phyloP scores from a whole-genome alignment of 1,284 basidiomycete species.

The Cutaneotrichosporon dermatis region DNA sequence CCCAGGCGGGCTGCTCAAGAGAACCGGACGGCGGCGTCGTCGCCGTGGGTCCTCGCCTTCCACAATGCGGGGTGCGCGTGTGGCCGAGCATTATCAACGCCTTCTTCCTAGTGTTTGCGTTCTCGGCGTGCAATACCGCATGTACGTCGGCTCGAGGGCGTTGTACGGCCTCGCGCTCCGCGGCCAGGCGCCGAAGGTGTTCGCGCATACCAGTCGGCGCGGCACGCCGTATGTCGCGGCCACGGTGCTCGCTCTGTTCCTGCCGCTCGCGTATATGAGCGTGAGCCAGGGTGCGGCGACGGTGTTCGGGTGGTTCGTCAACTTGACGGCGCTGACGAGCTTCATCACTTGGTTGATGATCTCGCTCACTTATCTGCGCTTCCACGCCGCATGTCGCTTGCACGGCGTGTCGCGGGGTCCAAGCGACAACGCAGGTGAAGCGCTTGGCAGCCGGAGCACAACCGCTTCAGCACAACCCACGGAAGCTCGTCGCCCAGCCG shows the following conservation, averaged over 20 bases:
- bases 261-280: constrained; percentile 55
- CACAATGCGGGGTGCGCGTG: constrained; percentile 62
- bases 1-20: constrained; percentile 56
- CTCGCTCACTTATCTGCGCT: constrained; percentile 28
- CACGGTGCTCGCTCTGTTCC: constrained; percentile 59
- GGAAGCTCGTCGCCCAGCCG: no score
- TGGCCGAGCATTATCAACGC: constrained; percentile 80
- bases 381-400: constrained; percentile 24
- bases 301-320: constrained; percentile 68
- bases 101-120: constrained; percentile 73
- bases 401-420: constrained; percentile 20
- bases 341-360: constrained; percentile 22
- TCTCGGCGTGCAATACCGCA: constrained; percentile 75
- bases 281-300: constrained; percentile 55
- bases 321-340: constrained; percentile 18
- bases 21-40: constrained; percentile 60
- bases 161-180: constrained; percentile 50
- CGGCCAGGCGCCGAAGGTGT: constrained; percentile 19
- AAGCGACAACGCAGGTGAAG: no score
- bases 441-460: no score
- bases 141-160: constrained; percentile 70
- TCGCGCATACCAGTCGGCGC: constrained; percentile 56
- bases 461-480: no score
- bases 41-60: constrained; percentile 62
- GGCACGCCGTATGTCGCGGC: constrained; percentile 62